These are phyloP conservation scores for Globisporangium cylindrosporum DNA, from an alignment of 352 stramenopile species.

Conservation along the genomic window DNA sequence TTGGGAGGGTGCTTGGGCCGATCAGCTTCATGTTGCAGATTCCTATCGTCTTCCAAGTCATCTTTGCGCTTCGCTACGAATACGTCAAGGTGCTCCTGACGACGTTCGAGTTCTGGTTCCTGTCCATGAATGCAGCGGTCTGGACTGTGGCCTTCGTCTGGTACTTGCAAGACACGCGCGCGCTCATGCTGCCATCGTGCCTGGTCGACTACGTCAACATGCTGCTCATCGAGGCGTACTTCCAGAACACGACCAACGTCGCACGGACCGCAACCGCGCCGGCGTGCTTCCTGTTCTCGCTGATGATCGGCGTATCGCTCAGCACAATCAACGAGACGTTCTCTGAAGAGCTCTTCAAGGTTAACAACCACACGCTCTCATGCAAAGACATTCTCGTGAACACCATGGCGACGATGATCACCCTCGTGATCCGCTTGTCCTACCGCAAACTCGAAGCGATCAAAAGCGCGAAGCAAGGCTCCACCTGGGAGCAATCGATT, in stretches of 20 bases:
- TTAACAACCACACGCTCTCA: not conserved
- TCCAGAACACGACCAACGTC: slow-evolving; percentile 13
- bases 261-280: not conserved
- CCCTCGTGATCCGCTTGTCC: not conserved
- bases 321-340: not conserved
- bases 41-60: slow-evolving; percentile 9
- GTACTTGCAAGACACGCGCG: slow-evolving; percentile 12
- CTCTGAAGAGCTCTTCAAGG: not conserved
- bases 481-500: slow-evolving; percentile 2
- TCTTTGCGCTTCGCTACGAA: slow-evolving; percentile 14
- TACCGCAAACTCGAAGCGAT: not conserved
- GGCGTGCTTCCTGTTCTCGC: slow-evolving; percentile 1
- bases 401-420: slow-evolving; percentile 12
- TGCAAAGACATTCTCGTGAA: slow-evolving; percentile 13
- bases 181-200: not conserved
- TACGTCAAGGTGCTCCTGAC: slow-evolving; percentile 10
- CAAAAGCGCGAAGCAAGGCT: not conserved
- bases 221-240: slow-evolving; percentile 19
- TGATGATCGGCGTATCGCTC: slow-evolving; percentile 8
- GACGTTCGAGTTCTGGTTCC: slow-evolving; percentile 20
- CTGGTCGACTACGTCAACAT: slow-evolving; percentile 20
- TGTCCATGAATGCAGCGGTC: slow-evolving; percentile 6
- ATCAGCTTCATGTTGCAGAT: slow-evolving; percentile 12
- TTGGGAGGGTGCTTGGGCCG: not conserved
- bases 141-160: slow-evolving; percentile 4